Evolutionary conservation across 208 protist genomes (phyloP).

Genomic region (Leishmania braziliensis): DNA sequence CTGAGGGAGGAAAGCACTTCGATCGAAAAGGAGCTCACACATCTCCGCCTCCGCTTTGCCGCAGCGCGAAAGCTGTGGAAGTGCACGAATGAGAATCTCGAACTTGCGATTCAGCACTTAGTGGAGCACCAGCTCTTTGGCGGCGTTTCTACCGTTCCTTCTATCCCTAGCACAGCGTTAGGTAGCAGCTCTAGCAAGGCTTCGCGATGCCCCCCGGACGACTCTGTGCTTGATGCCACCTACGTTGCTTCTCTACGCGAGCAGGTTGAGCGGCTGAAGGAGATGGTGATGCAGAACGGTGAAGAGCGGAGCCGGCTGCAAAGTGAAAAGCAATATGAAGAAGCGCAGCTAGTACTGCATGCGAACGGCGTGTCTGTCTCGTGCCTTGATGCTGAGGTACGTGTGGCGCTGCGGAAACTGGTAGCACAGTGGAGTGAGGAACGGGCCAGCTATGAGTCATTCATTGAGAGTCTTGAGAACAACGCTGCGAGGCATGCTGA

Average conservation of each 20-base stretch:
- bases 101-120: conserved; percentile 37
- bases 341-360: conserved; percentile 14
- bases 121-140: conserved; percentile 27
- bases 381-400: conserved; percentile 1
- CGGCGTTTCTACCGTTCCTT: not conserved
- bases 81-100: conserved; percentile 26
- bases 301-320: conserved; percentile 31
- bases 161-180: not conserved
- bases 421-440: conserved; percentile 26
- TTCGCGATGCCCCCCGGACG: not conserved
- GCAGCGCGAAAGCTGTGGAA: conserved; percentile 39
- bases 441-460: conserved; percentile 18
- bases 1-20: conserved; percentile 37
- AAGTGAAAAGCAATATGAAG: conserved; percentile 24
- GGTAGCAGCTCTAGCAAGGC: not conserved
- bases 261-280: conserved; percentile 39
- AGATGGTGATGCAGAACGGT: conserved; percentile 33
- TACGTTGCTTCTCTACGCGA: conserved; percentile 40
- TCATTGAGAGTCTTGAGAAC: conserved; percentile 29
- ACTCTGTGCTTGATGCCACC: conserved; percentile 10
- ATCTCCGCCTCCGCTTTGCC: conserved; percentile 28
- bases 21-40: conserved; percentile 38
- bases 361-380: conserved; percentile 1
- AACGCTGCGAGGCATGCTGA: conserved; percentile 23
- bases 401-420: conserved; percentile 15